Conservation (phyloP, 1,284 basidiomycete genomes). For the Microbotryum scabiosae region DNA sequence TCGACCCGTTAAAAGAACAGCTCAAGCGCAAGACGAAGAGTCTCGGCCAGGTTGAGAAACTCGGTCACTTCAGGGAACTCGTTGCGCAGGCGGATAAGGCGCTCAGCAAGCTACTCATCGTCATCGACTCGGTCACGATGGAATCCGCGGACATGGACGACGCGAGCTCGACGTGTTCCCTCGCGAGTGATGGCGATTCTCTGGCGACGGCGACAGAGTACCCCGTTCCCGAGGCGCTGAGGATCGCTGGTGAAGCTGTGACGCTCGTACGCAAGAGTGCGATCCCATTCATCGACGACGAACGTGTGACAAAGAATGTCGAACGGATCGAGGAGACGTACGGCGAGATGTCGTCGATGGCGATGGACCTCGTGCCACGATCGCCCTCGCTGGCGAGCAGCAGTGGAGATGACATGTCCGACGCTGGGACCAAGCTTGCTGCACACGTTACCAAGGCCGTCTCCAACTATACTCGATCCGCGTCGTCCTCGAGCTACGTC, state of each 20-base stretch:
- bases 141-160: too few species aligned
- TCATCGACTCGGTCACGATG: slow-evolving; percentile 49
- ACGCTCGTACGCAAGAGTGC: slow-evolving; percentile 10
- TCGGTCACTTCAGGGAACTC: slow-evolving; percentile 49
- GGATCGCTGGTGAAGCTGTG: slow-evolving; percentile 6
- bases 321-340: slow-evolving; percentile 63
- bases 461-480: slow-evolving; percentile 54
- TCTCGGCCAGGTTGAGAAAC: slow-evolving; percentile 48
- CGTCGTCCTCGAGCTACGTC: slow-evolving; percentile 41
- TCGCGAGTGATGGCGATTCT: too few species aligned
- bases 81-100: slow-evolving; percentile 57
- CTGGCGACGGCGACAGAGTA: background rate
- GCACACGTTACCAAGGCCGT: slow-evolving; percentile 60
- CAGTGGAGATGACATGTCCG: background rate
- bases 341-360: slow-evolving; percentile 69
- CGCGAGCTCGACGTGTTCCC: too few species aligned
- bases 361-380: slow-evolving; percentile 47
- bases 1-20: slow-evolving; percentile 54
- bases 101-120: slow-evolving; percentile 68
- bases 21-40: slow-evolving; percentile 48
- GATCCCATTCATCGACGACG: slow-evolving; percentile 14
- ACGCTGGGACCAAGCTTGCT: too few species aligned
- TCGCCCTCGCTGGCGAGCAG: slow-evolving; percentile 10
- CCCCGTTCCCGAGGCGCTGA: slow-evolving; percentile 9
- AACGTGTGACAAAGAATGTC: slow-evolving; percentile 34